Evolutionary conservation across 2,329 filamentous ascomycete species (phyloP), one percentile per base, ranked within the genome.

Genomic region (Sclerotinia minor): DNA sequence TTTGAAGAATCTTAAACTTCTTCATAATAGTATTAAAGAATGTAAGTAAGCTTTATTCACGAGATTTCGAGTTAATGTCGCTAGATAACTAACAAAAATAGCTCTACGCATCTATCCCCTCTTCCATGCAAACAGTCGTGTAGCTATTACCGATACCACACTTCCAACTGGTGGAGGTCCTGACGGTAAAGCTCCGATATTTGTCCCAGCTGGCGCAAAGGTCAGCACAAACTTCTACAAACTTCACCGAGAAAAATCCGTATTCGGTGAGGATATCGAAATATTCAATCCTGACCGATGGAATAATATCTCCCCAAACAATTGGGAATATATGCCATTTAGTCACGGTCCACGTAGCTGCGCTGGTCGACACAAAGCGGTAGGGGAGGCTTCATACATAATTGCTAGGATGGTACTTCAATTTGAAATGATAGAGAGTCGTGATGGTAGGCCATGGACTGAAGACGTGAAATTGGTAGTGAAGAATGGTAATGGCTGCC

Each of bases 231-330:
- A 44, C 21, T 49, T 69, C 45, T 59, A 69, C 50, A 47, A 65
- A 21, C 38, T 69, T 2, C 57, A 67, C 45, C 38, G 65, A 26
- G 32, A 67, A 4, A 24, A 45, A 26, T 41, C 26, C 11, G 54
- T 92, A 72, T 93, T 90, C 89, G 90, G 90, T 1, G 75, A 83
- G 0, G 88, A 92, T 69, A 89, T 87, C 0, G 85, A 90, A 11
- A 81, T 85, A 1, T 95, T 92, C 79, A 81, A 84, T 6, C 92
- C 92, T 0, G 90, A 92, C 78, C 82, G 92, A 32, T 95, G 91
- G 91, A 77, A 76, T 35, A 5, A 26, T 3, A 49, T 79, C 84
- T 58, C 90, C 92, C 78, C 92, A 90, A 80, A 84, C 84, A 45
- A 87, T 88, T 0, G 92, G 92, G 69, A 89, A 58, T 64, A 66